phyloP scores from a whole-genome alignment of 1,139 yeast genomes.

The Debaryomycetaceae sp. region DNA sequence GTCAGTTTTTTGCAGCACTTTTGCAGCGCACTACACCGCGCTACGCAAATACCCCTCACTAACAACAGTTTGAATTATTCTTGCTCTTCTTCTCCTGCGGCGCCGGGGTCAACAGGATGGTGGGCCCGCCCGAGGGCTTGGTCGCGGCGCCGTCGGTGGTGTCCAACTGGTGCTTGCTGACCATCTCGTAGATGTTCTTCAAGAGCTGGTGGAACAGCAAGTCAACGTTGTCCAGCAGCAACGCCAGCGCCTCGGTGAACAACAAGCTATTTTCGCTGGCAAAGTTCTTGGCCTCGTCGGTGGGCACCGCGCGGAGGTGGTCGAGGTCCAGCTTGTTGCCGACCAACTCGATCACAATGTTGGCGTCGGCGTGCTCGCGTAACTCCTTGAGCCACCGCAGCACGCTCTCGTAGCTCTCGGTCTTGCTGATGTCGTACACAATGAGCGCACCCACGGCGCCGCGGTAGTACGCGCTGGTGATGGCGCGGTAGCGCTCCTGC shows the following conservation, averaged over 20 bases:
- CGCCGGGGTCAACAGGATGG: constrained; percentile 89
- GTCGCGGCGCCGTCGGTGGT: constrained; percentile 43
- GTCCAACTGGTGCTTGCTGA: constrained; percentile 82
- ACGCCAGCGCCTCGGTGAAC: constrained; percentile 96
- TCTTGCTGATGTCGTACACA: constrained; percentile 92
- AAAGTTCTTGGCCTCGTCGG: constrained; percentile 94
- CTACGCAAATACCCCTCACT: too few species aligned
- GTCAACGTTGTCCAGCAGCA: constrained; percentile 93
- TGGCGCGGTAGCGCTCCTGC: constrained; percentile 96
- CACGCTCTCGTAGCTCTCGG: constrained; percentile 89
- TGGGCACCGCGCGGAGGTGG: constrained; percentile 94
- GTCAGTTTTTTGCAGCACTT: too few species aligned
- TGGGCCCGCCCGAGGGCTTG: constrained; percentile 72
- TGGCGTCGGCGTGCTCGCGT: constrained; percentile 95
- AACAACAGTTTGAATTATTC: constrained; percentile 64
- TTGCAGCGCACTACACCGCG: too few species aligned
- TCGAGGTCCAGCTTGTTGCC: constrained; percentile 87
- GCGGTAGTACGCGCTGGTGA: constrained; percentile 94
- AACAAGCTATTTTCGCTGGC: constrained; percentile 89
- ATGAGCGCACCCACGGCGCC: constrained; percentile 98
- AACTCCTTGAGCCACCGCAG: constrained; percentile 94
- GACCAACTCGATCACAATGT: constrained; percentile 92
- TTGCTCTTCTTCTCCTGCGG: constrained; percentile 74
- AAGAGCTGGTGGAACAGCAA: constrained; percentile 88
- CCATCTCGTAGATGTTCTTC: constrained; percentile 90